These are phyloP conservation scores for Taphrina communis DNA, from an alignment of 1,139 yeast genomes.

Conservation along the genomic window DNA sequence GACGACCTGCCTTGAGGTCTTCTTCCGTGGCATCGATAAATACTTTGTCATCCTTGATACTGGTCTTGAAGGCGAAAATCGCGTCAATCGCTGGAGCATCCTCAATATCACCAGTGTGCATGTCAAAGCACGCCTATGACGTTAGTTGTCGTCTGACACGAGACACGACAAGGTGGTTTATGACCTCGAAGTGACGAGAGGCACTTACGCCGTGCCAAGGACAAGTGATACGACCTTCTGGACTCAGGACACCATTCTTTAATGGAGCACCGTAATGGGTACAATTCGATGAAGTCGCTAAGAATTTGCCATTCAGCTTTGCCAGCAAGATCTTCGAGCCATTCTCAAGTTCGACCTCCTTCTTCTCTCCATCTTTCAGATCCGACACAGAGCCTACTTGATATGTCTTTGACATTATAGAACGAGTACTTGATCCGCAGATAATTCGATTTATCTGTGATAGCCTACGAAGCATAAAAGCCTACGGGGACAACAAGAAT, in stretches of 20 bases:
- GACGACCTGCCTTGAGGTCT: slow-evolving; percentile 28
- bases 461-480: slow-evolving; percentile 19
- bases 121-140: slow-evolving; percentile 40
- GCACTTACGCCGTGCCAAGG: slow-evolving; percentile 43
- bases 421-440: not conserved
- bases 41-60: slow-evolving; percentile 39
- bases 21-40: slow-evolving; percentile 41
- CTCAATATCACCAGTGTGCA: slow-evolving; percentile 43
- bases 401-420: slow-evolving; percentile 28
- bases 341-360: slow-evolving; percentile 40
- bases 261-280: slow-evolving; percentile 45
- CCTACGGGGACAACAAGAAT: not conserved
- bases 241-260: slow-evolving; percentile 41
- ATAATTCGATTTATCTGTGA: slow-evolving; percentile 21
- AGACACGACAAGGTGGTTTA: not conserved
- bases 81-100: slow-evolving; percentile 44
- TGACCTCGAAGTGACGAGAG: not conserved
- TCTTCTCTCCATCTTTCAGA: slow-evolving; percentile 35
- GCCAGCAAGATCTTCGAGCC: slow-evolving; percentile 37
- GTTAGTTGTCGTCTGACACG: not conserved
- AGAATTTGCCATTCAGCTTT: slow-evolving; percentile 35
- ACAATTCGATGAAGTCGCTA: slow-evolving; percentile 39
- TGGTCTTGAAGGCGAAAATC: slow-evolving; percentile 36
- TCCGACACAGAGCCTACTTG: slow-evolving; percentile 35
- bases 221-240: slow-evolving; percentile 43